These are phyloP conservation scores for Nematocida displodere DNA, from an alignment of 371 early-diverging fungal genomes.

Conservation along the genomic window DNA sequence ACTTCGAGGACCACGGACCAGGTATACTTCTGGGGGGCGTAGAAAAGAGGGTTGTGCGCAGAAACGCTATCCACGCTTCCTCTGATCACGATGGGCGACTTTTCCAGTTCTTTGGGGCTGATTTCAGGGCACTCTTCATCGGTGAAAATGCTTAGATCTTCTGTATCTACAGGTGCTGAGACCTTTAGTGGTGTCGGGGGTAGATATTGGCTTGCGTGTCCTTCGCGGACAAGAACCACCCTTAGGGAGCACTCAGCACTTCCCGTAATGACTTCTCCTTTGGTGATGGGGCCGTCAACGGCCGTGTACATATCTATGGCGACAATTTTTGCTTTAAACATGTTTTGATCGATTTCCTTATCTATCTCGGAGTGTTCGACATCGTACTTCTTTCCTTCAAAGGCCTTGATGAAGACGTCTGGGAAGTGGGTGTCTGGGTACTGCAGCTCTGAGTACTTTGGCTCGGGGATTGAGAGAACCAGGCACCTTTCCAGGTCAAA, in stretches of 20 bases:
- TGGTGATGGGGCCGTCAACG: constrained; percentile 13
- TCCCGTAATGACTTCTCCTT: constrained; percentile 5
- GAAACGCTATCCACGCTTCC: neutral
- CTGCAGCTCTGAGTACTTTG: constrained; percentile 59
- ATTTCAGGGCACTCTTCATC: neutral
- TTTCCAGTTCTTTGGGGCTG: constrained; percentile 9
- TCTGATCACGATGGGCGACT: constrained; percentile 16
- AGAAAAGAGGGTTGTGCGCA: constrained; percentile 27
- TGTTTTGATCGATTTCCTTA: constrained; percentile 10
- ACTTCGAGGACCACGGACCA: constrained; percentile 23
- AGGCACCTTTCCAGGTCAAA: constrained; percentile 58
- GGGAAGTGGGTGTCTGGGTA: constrained; percentile 53
- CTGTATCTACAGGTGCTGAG: neutral
- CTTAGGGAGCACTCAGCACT: neutral
- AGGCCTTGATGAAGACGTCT: constrained; percentile 45
- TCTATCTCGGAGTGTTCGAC: constrained; percentile 22
- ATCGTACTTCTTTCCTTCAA: constrained; percentile 25
- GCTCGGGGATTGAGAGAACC: constrained; percentile 58
- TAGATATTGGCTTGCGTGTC: neutral
- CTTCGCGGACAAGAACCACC: neutral
- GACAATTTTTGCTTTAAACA: constrained; percentile 15
- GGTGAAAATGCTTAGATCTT: neutral
- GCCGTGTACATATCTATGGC: constrained; percentile 24
- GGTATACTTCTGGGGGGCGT: neutral
- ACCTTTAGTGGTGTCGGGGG: neutral